Evolutionary conservation across 371 early-diverging fungal species (phyloP).

Genomic region (Mucor piriformis): DNA sequence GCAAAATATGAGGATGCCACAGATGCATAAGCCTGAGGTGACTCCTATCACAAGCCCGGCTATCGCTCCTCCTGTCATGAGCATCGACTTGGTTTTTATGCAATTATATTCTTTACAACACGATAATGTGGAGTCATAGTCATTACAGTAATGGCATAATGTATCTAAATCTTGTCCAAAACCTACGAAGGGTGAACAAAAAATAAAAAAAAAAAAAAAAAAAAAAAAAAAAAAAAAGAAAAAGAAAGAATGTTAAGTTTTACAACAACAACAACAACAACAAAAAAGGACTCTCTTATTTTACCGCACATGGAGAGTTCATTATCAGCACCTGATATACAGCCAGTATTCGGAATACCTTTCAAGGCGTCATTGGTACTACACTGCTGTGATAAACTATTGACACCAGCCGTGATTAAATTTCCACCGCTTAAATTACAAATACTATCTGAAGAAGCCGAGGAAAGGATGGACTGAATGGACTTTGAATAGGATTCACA

Average conservation of each 20-base stretch:
- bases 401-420: slow-evolving; percentile 11
- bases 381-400: slow-evolving; percentile 23
- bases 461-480: slow-evolving; percentile 12
- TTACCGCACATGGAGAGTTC: slow-evolving; percentile 47
- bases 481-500: slow-evolving; percentile 23
- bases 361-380: slow-evolving; percentile 26
- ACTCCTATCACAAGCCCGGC: slow-evolving; percentile 13
- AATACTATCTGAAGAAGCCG: slow-evolving; percentile 5
- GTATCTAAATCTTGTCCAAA: slow-evolving; percentile 23
- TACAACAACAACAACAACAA: no score
- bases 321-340: slow-evolving; percentile 36
- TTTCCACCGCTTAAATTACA: slow-evolving; percentile 10
- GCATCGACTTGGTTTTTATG: background rate
- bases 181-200: slow-evolving; percentile 7
- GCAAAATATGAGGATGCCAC: slow-evolving; percentile 8
- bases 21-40: background rate
- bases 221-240: background rate
- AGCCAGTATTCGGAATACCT: slow-evolving; percentile 18
- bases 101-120: slow-evolving; percentile 20
- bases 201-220: background rate
- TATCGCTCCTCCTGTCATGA: slow-evolving; percentile 3
- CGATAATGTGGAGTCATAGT: slow-evolving; percentile 8
- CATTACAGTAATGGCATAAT: slow-evolving; percentile 19
- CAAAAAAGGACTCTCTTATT: background rate
- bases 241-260: no score